Base-by-base conservation (phyloP, 1,284 basidiomycete genomes). In the Ganoderma lingzhi region DNA sequence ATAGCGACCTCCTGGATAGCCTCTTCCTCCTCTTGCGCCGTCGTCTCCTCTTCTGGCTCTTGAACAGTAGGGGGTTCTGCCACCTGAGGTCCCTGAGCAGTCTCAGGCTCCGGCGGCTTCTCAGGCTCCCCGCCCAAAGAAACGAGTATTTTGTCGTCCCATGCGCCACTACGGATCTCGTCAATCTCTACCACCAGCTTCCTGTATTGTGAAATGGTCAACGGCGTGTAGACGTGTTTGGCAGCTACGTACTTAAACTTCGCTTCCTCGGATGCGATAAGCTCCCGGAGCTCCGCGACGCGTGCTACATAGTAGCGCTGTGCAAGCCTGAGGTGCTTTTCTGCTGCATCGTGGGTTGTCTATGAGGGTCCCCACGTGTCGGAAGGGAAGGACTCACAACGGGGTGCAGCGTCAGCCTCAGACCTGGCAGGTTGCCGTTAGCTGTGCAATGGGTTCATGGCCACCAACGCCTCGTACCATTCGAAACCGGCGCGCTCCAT, bases 251-350 rank as follows among this genome's bases (percentile, higher is more conserved):
- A 93, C 94, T 89, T 93, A 85, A 96, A 97, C 67, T 87, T 89
- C 32, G 82, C 77, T 80, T 97, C 95, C 77, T 95, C 92, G 1
- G 82, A 84, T 55, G 85, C 77, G 60, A 97, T 95, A 58, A 90
- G 83, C 28, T 85, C 84, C 67, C 88, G 88, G 5, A 97, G 83
- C 76, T 96, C 92, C 44, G 86, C 78, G 62, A 94, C 83, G 23
- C 95, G 90, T 3, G 85, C 84, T 48, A 85, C 80, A 77, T 94
- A 96, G 79, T 90, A 88, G 63, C 85, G 90, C 75, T 91, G 88
- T 1, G 95, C 94, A 41, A 96, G 86, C 66, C 85, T 84, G 15
- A 92, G 84, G 76, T 95, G 90, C 5, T 63, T 68, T n/a, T 70
- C 70, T 68, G 66, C 72, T 73, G 17, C 17, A 44, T 15, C 10